Evolutionary conservation across 2,329 filamentous ascomycete genomes (phyloP).

Genomic region (Talaromyces verruculosus): DNA sequence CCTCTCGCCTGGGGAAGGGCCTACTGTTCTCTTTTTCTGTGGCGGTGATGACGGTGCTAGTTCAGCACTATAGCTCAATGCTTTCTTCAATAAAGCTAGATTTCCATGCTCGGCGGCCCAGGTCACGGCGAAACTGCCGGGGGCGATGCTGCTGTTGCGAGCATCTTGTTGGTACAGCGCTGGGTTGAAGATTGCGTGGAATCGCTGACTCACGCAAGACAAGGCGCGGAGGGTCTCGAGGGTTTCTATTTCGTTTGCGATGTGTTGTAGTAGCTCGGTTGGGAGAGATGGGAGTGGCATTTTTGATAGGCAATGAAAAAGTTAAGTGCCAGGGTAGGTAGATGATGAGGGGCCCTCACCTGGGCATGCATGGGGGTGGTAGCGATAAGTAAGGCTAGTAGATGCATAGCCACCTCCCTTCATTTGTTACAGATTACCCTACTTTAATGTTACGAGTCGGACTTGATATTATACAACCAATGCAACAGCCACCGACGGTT

Average conservation of each 20-base stretch:
- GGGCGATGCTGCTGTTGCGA: background rate
- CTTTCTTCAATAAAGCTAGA: background rate
- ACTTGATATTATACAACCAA: background rate
- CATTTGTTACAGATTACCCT: background rate
- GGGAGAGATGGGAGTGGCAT: background rate
- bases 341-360: background rate
- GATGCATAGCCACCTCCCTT: background rate
- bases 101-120: background rate
- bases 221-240: background rate
- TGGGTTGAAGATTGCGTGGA: background rate
- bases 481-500: background rate
- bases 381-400: background rate
- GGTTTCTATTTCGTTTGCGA: background rate
- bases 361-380: background rate
- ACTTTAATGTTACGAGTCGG: background rate
- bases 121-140: background rate
- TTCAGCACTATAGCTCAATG: background rate
- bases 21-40: background rate
- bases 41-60: background rate
- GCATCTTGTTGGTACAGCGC: background rate
- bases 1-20: background rate
- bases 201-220: background rate
- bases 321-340: background rate
- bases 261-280: background rate
- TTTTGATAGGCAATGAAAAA: background rate